Base-by-base conservation (phyloP, 2,329 filamentous ascomycete genomes). In the Clarireedia homoeocarpa region DNA sequence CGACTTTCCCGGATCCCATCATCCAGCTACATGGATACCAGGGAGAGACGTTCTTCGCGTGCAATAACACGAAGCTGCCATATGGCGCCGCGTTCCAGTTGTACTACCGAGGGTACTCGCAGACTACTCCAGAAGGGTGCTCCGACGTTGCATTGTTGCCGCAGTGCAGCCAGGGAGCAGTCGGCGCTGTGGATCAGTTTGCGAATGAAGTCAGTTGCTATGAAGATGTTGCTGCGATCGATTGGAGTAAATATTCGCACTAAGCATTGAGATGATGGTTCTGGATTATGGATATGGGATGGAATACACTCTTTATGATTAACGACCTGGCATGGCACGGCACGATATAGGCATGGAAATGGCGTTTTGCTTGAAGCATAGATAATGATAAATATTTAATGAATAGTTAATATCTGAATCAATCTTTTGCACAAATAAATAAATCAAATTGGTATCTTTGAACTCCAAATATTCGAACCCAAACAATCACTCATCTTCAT, bases 71-170 rank as follows among this genome's bases (percentile, higher is more conserved):
- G 3, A 30, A 30, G 4, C 59, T 77, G 3, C 61, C 69, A 1
- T 79, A 77, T 66, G 77, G 77, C 61, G 58, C 63, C 24, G 62
- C 60, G 0, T 50, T 62, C 47, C 63, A 71, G 45, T 72, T 73
- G 42, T 66, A 72, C 53, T 65, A 72, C 26, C 66, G 78, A 54
- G 71, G 73, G 60, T 73, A 72, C 45, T 66, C 40, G 30, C 64
- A 56, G 56, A 42, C 62, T 4, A 61, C 74, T 1, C 73, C 74
- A 2, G 63, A 69, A 44, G 70, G 66, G 2, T 80, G 77, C 58
- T 73, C 69, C 2, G 66, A 71, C 6, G 66, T 80, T 40, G 67
- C 63, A 7, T 64, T 80, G 48, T 60, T 78, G 15, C 72, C 76
- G 7, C 67, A 76, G 64, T 79, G 77, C 50, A 69, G 27, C 10